Evolutionary conservation across 495 filamentous ascomycete species (phyloP).

Genomic region (Penicillium macrosclerotiorum): DNA sequence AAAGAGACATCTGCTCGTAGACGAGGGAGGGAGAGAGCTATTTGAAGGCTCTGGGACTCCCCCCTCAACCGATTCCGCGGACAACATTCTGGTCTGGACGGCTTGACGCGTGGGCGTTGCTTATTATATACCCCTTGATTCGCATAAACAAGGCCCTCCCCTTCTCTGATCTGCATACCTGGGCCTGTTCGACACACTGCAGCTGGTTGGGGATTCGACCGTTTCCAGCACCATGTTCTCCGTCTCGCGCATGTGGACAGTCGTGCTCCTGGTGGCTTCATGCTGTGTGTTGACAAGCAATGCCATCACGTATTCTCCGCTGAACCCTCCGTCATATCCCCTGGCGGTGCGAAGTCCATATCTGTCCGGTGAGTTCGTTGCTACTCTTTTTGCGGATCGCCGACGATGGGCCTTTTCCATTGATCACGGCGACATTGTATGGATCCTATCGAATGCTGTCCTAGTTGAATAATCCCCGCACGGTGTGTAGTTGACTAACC

Average conservation of each 20-base stretch:
- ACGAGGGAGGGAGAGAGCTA: conserved; percentile 2
- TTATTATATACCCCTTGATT: conserved; percentile 10
- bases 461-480: too few species aligned
- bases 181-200: not conserved
- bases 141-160: not conserved
- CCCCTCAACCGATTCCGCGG: conserved; percentile 1
- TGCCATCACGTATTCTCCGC: conserved; percentile 29
- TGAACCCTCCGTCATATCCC: conserved; percentile 41
- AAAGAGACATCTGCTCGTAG: conserved; percentile 7
- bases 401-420: too few species aligned
- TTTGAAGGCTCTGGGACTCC: conserved; percentile 12
- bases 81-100: conserved; percentile 13
- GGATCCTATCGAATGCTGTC: too few species aligned
- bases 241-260: not conserved
- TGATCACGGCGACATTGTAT: too few species aligned
- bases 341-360: conserved; percentile 43
- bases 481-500: not conserved
- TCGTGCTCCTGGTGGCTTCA: conserved; percentile 6
- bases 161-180: conserved; percentile 5
- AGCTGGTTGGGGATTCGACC: not conserved
- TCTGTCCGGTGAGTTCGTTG: conserved; percentile 33
- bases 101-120: not conserved
- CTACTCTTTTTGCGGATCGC: too few species aligned
- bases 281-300: conserved; percentile 8
- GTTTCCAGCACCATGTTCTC: conserved; percentile 15